A percentile compares a stretch with the other conserved stretches of the same genome.
Evolutionary conservation across 2,329 filamentous ascomycete species (phyloP).

Genomic region (Nigrospora oryzae): DNA sequence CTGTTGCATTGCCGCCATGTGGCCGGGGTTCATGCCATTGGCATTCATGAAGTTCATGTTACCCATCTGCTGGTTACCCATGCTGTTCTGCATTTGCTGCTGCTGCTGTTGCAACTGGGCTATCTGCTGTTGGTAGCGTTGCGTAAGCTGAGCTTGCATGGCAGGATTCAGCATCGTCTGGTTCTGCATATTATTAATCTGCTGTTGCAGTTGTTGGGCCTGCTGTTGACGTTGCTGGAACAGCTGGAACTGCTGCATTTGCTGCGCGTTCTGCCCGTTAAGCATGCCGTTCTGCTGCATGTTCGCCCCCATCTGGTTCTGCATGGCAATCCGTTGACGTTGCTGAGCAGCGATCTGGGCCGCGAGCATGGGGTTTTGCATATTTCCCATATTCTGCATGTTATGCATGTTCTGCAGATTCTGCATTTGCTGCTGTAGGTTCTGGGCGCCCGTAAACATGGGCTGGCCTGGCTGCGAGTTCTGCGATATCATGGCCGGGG

Average conservation of each 20-base stretch:
- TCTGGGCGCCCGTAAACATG: constrained; percentile 44
- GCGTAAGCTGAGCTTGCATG: constrained; percentile 28
- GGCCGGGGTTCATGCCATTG: constrained; percentile 19
- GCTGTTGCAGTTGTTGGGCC: constrained; percentile 10
- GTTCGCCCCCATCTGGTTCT: constrained; percentile 18
- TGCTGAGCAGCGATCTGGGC: constrained; percentile 22
- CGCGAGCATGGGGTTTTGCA: constrained; percentile 29
- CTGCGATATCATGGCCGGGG: constrained; percentile 50
- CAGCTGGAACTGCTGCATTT: constrained; percentile 33
- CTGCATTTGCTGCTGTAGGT: constrained; percentile 7
- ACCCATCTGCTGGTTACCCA: constrained; percentile 28
- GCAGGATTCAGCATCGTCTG: constrained; percentile 27
- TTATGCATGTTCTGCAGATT: background rate
- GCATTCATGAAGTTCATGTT: constrained; percentile 34
- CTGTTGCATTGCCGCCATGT: constrained; percentile 19
- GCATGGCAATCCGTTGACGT: constrained; percentile 16
- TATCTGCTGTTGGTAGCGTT: constrained; percentile 23
- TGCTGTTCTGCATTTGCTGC: constrained; percentile 26
- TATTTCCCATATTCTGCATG: constrained; percentile 7
- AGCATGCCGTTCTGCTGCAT: constrained; percentile 19
- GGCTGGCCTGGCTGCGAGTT: constrained; percentile 44
- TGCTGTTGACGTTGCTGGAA: constrained; percentile 33
- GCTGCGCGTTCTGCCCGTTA: constrained; percentile 25
- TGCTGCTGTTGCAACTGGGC: constrained; percentile 30
- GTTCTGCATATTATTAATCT: constrained; percentile 20